phyloP scores from a whole-genome alignment of 257 asterid genomes.

The Solanum pennellii region DNA sequence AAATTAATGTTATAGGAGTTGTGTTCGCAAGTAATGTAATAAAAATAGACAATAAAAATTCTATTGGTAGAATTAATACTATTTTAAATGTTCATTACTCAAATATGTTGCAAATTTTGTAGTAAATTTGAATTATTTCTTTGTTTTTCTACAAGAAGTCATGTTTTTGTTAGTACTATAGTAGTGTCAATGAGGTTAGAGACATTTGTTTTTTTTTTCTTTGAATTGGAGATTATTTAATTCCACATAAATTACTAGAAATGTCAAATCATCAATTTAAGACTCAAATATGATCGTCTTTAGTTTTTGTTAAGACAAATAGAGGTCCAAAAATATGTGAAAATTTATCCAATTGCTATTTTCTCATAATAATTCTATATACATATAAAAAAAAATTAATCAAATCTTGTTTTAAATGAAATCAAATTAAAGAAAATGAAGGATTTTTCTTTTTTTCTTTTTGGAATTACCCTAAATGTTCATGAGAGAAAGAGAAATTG shows the following conservation, averaged over 20 bases:
- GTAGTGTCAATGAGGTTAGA: background rate
- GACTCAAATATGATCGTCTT: no score
- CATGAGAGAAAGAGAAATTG: background rate
- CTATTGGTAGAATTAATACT: background rate
- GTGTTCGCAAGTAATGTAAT: background rate
- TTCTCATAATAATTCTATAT: background rate
- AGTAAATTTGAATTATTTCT: background rate
- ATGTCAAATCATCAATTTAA: background rate
- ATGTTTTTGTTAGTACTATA: background rate
- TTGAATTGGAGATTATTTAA: background rate
- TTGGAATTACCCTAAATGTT: no score
- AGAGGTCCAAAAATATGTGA: no score
- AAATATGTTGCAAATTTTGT: background rate
- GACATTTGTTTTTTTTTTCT: background rate
- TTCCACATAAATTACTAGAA: background rate
- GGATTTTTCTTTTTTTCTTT: no score
- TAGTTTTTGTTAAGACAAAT: no score
- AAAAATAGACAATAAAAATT: background rate
- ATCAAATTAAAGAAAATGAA: no score
- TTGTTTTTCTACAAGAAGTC: background rate
- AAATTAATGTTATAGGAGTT: no score
- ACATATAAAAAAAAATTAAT: no score
- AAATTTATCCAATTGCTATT: background rate
- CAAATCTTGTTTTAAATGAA: no score
- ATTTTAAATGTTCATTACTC: background rate